phyloP scores from a whole-genome alignment of 768 basidiomycete species.

The Naematelia aurantialba region DNA sequence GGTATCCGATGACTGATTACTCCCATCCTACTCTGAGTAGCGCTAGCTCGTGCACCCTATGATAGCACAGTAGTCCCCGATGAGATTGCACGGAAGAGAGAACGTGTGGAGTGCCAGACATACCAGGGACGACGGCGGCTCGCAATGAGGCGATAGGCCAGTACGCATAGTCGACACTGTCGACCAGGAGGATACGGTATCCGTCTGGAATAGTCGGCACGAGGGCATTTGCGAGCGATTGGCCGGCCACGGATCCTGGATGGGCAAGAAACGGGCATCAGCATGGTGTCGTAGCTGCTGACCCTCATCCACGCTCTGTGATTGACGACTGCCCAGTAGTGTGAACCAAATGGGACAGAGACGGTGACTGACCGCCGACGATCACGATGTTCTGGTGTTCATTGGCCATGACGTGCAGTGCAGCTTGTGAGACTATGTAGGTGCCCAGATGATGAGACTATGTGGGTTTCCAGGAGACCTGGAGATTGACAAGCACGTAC shows the following conservation, averaged over 20 bases:
- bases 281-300: neutral
- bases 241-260: constrained; percentile 38
- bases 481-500: too few species aligned
- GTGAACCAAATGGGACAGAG: neutral
- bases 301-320: neutral
- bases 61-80: too few species aligned
- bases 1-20: too few species aligned
- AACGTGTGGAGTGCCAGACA: too few species aligned
- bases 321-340: neutral
- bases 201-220: constrained; percentile 26
- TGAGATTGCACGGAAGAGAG: too few species aligned
- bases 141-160: constrained; percentile 41
- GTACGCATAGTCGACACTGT: constrained; percentile 30
- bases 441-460: too few species aligned
- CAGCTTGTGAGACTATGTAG: too few species aligned
- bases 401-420: too few species aligned
- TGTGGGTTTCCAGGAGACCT: too few species aligned
- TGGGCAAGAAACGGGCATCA: neutral
- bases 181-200: constrained; percentile 44
- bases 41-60: too few species aligned
- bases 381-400: constrained; percentile 43
- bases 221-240: constrained; percentile 29
- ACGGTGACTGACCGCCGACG: constrained; percentile 38
- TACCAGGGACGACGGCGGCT: constrained; percentile 42
- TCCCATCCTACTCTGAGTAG: too few species aligned